A percentile compares a stretch with the other conserved stretches of the same genome.
Conservation (phyloP, 805 yeast genomes). For the Priceomyces medius region DNA sequence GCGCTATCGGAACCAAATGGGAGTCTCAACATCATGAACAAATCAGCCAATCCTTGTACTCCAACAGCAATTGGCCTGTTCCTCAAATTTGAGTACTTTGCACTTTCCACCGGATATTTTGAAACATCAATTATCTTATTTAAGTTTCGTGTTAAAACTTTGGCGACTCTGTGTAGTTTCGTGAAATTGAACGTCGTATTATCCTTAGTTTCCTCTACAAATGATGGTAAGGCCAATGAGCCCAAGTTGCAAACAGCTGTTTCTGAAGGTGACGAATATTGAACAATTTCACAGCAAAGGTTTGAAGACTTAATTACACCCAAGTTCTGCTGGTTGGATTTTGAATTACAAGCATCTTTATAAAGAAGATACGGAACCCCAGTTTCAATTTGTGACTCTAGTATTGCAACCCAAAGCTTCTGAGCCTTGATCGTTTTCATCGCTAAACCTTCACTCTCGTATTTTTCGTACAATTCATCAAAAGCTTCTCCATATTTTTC, state of each 20-base stretch:
- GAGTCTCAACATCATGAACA: conserved; percentile 72
- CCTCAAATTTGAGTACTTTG: conserved; percentile 70
- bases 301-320: conserved; percentile 93
- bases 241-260: conserved; percentile 95
- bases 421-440: conserved; percentile 75
- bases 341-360: conserved; percentile 86
- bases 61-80: conserved; percentile 96
- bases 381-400: conserved; percentile 93
- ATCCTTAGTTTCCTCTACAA: conserved; percentile 37
- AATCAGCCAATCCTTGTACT: conserved; percentile 96
- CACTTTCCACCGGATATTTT: conserved; percentile 77
- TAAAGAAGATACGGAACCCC: conserved; percentile 94
- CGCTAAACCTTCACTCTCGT: conserved; percentile 70
- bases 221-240: conserved; percentile 84
- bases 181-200: conserved; percentile 65
- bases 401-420: conserved; percentile 83
- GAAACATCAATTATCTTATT: conserved; percentile 83
- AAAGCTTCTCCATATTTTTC: conserved; percentile 87
- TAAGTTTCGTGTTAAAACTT: conserved; percentile 75
- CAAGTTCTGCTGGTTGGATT: conserved; percentile 87
- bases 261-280: conserved; percentile 88
- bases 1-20: conserved; percentile 89
- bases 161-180: conserved; percentile 70
- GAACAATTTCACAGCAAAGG: conserved; percentile 91
- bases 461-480: conserved; percentile 63